Evolutionary conservation across 2,329 filamentous ascomycete genomes (phyloP).

Genomic region (Sporothrix globosa): DNA sequence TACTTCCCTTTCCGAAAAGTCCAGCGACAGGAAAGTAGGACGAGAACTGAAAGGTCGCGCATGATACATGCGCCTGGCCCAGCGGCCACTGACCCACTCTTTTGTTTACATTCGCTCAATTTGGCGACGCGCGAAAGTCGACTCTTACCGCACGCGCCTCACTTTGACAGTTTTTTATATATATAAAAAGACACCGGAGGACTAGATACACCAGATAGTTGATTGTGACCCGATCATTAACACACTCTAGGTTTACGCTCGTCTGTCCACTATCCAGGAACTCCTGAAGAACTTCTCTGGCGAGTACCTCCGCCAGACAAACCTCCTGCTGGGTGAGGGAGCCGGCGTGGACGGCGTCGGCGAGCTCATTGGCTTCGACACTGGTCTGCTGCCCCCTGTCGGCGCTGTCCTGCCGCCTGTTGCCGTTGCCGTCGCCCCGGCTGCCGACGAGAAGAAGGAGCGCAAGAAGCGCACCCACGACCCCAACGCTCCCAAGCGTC

Average conservation of each 20-base stretch:
- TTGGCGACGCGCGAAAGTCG: conserved; percentile 17
- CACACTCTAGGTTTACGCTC: conserved; percentile 69
- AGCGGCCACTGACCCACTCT: conserved; percentile 10
- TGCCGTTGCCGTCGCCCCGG: conserved; percentile 46
- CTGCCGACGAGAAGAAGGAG: conserved; percentile 76
- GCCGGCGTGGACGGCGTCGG: conserved; percentile 53
- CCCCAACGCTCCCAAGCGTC: conserved; percentile 92
- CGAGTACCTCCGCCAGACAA: conserved; percentile 87
- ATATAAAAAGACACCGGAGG: not conserved
- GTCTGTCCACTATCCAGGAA: conserved; percentile 77
- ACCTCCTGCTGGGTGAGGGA: conserved; percentile 73
- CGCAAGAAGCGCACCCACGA: conserved; percentile 85
- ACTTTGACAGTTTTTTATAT: too few species aligned
- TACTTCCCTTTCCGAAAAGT: not conserved
- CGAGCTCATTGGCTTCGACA: conserved; percentile 58
- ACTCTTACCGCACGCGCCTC: not conserved
- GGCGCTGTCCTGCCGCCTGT: conserved; percentile 40
- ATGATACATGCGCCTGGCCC: not conserved
- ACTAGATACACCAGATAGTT: not conserved
- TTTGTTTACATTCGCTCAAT: conserved; percentile 21
- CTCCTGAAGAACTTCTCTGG: conserved; percentile 77
- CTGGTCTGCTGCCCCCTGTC: conserved; percentile 52
- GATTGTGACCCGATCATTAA: not conserved
- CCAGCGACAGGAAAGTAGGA: not conserved
- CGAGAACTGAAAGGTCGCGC: not conserved